Evolutionary conservation across 768 basidiomycete species (phyloP).

Genomic region (Pisolithus albus): DNA sequence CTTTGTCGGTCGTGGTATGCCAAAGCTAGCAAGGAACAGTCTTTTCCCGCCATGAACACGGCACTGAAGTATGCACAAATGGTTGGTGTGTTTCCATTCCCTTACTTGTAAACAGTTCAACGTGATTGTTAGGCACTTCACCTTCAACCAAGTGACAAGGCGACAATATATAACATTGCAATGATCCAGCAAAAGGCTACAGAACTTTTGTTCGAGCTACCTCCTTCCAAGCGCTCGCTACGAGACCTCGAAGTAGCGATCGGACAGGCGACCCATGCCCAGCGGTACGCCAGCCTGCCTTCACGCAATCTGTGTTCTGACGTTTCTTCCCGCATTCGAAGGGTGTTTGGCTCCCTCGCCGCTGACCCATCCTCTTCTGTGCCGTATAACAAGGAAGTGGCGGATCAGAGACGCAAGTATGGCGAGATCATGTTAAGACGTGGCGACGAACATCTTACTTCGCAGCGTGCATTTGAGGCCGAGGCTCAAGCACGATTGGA

Average conservation of each 20-base stretch:
- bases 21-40: slow-evolving; percentile 87
- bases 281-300: slow-evolving; percentile 49
- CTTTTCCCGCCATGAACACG: slow-evolving; percentile 72
- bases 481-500: slow-evolving; percentile 70
- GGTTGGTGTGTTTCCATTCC: slow-evolving; percentile 34
- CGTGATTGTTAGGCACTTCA: slow-evolving; percentile 60
- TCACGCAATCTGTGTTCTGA: not conserved
- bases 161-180: slow-evolving; percentile 89
- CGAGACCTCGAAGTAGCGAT: slow-evolving; percentile 74
- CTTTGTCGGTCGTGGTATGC: slow-evolving; percentile 92
- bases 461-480: slow-evolving; percentile 64
- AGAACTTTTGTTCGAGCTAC: slow-evolving; percentile 75
- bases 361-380: slow-evolving; percentile 59
- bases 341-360: slow-evolving; percentile 80
- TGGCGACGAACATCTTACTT: slow-evolving; percentile 69
- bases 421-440: slow-evolving; percentile 80
- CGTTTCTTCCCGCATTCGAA: slow-evolving; percentile 23
- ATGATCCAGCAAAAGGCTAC: slow-evolving; percentile 98
- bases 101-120: not conserved
- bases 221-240: slow-evolving; percentile 69
- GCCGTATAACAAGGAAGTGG: slow-evolving; percentile 82
- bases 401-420: slow-evolving; percentile 85
- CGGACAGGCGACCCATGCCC: slow-evolving; percentile 77
- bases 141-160: slow-evolving; percentile 82
- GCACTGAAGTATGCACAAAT: slow-evolving; percentile 78